phyloP scores from a whole-genome alignment of 352 stramenopile genomes.

The Plasmopara muralis region DNA sequence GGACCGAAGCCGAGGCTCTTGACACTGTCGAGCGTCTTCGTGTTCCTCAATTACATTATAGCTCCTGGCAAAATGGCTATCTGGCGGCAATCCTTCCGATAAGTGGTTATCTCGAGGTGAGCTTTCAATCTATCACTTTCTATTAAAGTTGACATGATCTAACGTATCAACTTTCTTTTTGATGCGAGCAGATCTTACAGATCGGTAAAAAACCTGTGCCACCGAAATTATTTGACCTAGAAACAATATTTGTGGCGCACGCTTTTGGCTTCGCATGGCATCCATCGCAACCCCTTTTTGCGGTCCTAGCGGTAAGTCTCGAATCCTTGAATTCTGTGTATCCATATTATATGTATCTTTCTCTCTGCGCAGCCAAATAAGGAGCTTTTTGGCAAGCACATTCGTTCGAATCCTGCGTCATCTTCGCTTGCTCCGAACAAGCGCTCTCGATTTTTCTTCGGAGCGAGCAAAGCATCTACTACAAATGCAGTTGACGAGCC shows the following conservation, averaged over 20 bases:
- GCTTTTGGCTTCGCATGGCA: constrained; percentile 65
- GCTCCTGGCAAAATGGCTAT: constrained; percentile 25
- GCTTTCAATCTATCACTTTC: not conserved
- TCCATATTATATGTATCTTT: not conserved
- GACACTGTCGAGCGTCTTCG: constrained; percentile 30
- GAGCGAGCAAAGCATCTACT: constrained; percentile 30
- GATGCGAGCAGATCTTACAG: constrained; percentile 40
- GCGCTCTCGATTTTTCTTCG: constrained; percentile 65
- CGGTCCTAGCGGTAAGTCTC: constrained; percentile 39
- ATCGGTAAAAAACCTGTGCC: constrained; percentile 60
- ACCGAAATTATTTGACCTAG: constrained; percentile 57
- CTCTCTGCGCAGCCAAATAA: constrained; percentile 43
- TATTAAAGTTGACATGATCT: not conserved
- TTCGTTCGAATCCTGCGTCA: constrained; percentile 23
- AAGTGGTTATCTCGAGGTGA: constrained; percentile 51
- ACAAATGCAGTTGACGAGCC: constrained; percentile 18
- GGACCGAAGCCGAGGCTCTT: constrained; percentile 23
- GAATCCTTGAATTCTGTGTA: not conserved
- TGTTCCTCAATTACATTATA: constrained; percentile 32
- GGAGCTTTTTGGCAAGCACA: constrained; percentile 21
- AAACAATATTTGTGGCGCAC: constrained; percentile 49
- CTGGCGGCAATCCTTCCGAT: constrained; percentile 43
- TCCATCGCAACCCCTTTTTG: constrained; percentile 38
- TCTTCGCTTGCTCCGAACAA: constrained; percentile 29
- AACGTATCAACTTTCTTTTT: not conserved